Evolutionary conservation across 306 rosid genomes (phyloP).

Genomic region (Fragaria vesca): DNA sequence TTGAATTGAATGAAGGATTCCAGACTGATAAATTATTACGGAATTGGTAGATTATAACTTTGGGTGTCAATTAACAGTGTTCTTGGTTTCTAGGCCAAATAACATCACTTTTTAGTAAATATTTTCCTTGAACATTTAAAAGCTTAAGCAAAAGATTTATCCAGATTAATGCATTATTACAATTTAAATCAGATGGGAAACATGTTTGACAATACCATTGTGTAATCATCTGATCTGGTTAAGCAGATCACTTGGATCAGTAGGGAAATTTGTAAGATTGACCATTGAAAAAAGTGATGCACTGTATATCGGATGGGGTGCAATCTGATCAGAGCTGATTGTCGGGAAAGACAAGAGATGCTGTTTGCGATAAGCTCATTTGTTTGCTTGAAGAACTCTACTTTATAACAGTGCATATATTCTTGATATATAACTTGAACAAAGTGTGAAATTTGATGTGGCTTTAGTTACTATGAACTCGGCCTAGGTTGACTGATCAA

Average conservation of each 20-base stretch:
- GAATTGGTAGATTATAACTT: background rate
- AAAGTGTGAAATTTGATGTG: background rate
- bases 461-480: conserved; percentile 8
- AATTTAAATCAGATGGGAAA: background rate
- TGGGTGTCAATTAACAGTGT: background rate
- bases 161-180: background rate
- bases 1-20: background rate
- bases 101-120: background rate
- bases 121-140: background rate
- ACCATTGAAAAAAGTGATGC: background rate
- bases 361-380: background rate
- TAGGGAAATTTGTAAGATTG: background rate
- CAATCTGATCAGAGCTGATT: background rate
- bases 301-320: too few relatives aligned
- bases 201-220: background rate
- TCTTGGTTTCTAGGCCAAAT: background rate
- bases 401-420: background rate
- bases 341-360: background rate
- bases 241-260: background rate
- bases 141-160: background rate
- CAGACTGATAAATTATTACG: background rate
- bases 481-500: conserved; percentile 22
- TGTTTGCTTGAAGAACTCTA: background rate
- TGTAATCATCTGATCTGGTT: background rate
- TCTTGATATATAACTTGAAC: background rate